phyloP scores from a whole-genome alignment of 108 stramenopile genomes.

The Skeletonema tropicum region DNA sequence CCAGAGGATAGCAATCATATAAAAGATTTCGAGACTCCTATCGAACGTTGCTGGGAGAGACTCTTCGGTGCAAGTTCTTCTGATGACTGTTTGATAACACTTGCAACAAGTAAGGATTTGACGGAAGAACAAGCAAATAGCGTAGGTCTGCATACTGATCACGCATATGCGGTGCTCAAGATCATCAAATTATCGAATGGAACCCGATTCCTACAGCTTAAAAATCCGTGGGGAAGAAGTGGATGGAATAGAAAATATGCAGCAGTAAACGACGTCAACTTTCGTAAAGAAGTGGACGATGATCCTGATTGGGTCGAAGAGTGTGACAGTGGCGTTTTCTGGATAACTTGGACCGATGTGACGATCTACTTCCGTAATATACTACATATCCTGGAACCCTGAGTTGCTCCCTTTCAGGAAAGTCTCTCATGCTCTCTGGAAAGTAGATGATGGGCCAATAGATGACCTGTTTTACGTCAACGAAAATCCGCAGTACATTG shows the following conservation, averaged over 20 bases:
- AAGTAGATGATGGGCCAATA: slow-evolving; percentile 49
- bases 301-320: slow-evolving; percentile 57
- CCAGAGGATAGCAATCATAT: slow-evolving; percentile 54
- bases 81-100: slow-evolving; percentile 91
- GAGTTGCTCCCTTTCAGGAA: slow-evolving; percentile 54
- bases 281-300: slow-evolving; percentile 66
- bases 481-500: slow-evolving; percentile 81
- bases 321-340: slow-evolving; percentile 90
- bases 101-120: slow-evolving; percentile 70
- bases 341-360: slow-evolving; percentile 88
- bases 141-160: slow-evolving; percentile 86
- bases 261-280: slow-evolving; percentile 44
- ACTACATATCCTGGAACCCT: slow-evolving; percentile 81
- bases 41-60: slow-evolving; percentile 86
- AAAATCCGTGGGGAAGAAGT: slow-evolving; percentile 91
- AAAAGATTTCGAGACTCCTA: slow-evolving; percentile 68
- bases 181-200: slow-evolving; percentile 71
- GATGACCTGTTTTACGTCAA: slow-evolving; percentile 78
- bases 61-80: slow-evolving; percentile 69
- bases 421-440: slow-evolving; percentile 68
- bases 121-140: slow-evolving; percentile 63
- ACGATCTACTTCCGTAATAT: slow-evolving; percentile 76
- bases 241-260: slow-evolving; percentile 78
- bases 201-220: slow-evolving; percentile 75
- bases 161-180: slow-evolving; percentile 92